These are phyloP conservation scores for Malus sylvestris DNA, from an alignment of 306 rosid species.

Conservation along the genomic window DNA sequence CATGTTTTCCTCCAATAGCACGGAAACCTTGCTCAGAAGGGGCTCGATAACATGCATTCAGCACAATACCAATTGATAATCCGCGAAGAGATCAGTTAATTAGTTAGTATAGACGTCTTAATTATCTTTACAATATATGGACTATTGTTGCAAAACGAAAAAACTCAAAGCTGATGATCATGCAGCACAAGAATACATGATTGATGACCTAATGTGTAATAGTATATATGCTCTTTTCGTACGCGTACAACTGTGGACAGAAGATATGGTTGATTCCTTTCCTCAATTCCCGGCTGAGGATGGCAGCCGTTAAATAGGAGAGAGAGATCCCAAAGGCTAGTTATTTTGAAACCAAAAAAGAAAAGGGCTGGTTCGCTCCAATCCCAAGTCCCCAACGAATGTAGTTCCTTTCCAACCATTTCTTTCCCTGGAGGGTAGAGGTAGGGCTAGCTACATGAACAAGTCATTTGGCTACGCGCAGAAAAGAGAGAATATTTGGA, in stretches of 20 bases:
- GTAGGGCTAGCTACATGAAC: not conserved
- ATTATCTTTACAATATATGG: too few species aligned
- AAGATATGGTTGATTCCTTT: not conserved
- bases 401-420: constrained; percentile 15
- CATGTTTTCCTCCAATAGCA: too few species aligned
- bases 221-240: not conserved
- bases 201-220: not conserved
- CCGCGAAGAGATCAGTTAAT: too few species aligned
- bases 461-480: not conserved
- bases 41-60: too few species aligned
- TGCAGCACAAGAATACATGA: not conserved
- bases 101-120: too few species aligned
- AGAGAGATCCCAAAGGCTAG: too few species aligned
- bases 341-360: not conserved
- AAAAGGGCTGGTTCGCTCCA: not conserved
- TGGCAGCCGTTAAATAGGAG: not conserved
- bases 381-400: not conserved
- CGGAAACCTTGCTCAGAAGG: too few species aligned
- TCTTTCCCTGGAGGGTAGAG: not conserved
- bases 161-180: not conserved
- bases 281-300: not conserved
- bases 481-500: not conserved
- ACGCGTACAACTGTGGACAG: not conserved
- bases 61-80: too few species aligned
- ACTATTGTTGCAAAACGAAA: not conserved